These are phyloP conservation scores for Aquanectria penicillioides DNA, from an alignment of 2,329 filamentous ascomycete genomes.

Conservation along the genomic window DNA sequence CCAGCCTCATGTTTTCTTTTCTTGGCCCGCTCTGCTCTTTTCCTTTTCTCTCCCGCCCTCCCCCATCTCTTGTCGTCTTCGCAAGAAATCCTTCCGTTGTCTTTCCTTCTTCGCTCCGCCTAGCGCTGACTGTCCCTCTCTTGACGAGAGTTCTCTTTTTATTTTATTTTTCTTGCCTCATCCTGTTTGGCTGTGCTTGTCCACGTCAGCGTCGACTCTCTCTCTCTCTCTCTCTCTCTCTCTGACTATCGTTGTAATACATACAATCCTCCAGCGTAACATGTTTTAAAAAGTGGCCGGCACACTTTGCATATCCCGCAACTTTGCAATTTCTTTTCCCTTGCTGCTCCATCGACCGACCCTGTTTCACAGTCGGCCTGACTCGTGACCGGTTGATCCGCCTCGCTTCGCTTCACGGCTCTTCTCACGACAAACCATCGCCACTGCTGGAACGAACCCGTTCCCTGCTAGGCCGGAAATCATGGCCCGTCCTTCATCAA, in stretches of 20 bases:
- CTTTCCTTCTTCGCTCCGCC: too few relatives aligned
- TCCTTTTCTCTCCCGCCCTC: not conserved
- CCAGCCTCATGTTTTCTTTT: not conserved
- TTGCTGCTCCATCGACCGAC: not conserved
- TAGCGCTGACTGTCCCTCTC: too few relatives aligned
- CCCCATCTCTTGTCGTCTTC: too few relatives aligned
- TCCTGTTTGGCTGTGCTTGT: too few relatives aligned
- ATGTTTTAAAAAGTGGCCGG: conserved; percentile 3
- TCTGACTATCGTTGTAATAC: not conserved
- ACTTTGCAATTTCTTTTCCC: too few relatives aligned
- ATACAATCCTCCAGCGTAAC: too few relatives aligned
- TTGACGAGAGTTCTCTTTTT: too few relatives aligned
- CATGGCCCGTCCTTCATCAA: not conserved
- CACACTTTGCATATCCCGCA: too few relatives aligned
- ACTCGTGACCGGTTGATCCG: not conserved
- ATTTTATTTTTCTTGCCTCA: too few relatives aligned
- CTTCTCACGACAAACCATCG: not conserved
- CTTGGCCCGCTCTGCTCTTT: not conserved
- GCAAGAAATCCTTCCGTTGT: too few relatives aligned
- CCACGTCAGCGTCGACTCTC: not conserved
- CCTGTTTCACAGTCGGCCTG: not conserved
- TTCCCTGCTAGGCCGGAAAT: not conserved
- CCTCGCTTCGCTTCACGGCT: not conserved
- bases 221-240: not conserved
- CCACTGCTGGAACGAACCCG: not conserved